These are phyloP conservation scores for Bocquillonia castaneifolia DNA, from an alignment of 441 rosid species.

Conservation along the genomic window DNA sequence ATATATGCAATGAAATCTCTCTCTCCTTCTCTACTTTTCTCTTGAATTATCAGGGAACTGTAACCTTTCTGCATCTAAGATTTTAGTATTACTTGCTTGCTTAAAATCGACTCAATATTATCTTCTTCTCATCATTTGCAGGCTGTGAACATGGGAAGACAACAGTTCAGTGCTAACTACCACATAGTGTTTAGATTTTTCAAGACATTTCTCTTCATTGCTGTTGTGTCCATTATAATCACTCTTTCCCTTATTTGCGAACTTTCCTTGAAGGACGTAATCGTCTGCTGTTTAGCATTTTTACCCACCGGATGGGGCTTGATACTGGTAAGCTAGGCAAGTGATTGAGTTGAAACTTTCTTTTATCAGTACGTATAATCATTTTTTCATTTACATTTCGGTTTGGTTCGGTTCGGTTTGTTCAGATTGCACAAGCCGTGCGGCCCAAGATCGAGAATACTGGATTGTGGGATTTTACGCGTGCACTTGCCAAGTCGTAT, in stretches of 20 bases:
- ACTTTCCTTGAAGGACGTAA: constrained; percentile 65
- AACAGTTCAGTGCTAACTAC: constrained; percentile 63
- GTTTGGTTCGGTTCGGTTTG: not conserved
- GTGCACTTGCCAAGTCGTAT: constrained; percentile 74
- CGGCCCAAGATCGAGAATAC: constrained; percentile 71
- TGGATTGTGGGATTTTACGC: constrained; percentile 67
- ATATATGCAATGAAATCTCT: constrained; percentile 6
- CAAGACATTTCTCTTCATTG: constrained; percentile 81
- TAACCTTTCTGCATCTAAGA: not conserved
- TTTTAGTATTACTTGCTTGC: not conserved
- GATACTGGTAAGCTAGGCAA: constrained; percentile 60
- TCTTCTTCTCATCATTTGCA: constrained; percentile 35
- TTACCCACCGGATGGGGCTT: constrained; percentile 98
- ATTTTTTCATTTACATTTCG: not conserved
- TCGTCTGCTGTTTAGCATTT: constrained; percentile 84
- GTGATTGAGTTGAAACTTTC: not conserved
- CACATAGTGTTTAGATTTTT: constrained; percentile 75
- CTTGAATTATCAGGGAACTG: too few relatives aligned
- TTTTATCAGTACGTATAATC: not conserved
- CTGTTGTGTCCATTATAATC: constrained; percentile 52
- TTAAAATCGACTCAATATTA: not conserved
- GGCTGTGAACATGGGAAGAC: constrained; percentile 89
- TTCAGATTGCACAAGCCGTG: constrained; percentile 87
- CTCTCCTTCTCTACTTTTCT: not conserved
- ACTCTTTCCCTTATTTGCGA: constrained; percentile 69